Conservation (phyloP, 2,329 filamentous ascomycete genomes). For the Endoconidiophora laricicola region DNA sequence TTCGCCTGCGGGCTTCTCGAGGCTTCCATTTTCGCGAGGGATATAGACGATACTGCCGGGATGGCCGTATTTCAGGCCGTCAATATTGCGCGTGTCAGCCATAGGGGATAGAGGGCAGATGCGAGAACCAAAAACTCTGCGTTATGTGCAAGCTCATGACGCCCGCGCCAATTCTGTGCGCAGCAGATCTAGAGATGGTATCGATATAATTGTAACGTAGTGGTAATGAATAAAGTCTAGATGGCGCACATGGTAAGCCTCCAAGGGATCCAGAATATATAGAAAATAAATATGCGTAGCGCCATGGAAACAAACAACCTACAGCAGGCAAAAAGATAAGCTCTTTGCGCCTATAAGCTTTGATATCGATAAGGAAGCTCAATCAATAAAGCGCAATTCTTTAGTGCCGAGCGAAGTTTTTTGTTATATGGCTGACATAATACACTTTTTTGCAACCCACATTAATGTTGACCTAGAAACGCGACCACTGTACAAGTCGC, state of each 20-base stretch:
- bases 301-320: no score
- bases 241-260: neutral
- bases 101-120: conserved; percentile 9
- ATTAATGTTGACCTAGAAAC: conserved; percentile 3
- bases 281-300: no score
- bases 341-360: no score
- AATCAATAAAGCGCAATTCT: no score
- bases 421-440: neutral
- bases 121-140: conserved; percentile 1
- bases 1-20: conserved; percentile 1
- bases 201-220: neutral
- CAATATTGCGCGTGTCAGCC: conserved; percentile 9
- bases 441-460: neutral
- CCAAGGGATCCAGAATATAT: neutral
- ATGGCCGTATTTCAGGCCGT: conserved; percentile 11
- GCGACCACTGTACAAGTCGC: neutral
- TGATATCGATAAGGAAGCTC: conserved; percentile 4
- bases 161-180: conserved; percentile 3
- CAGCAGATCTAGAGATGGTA: neutral
- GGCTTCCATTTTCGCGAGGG: neutral
- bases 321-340: no score
- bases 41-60: conserved; percentile 9
- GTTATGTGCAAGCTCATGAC: conserved; percentile 8
- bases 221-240: neutral
- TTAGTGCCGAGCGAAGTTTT: no score